phyloP scores from a whole-genome alignment of 179 eudicot species.

The Kewa caespitosa region DNA sequence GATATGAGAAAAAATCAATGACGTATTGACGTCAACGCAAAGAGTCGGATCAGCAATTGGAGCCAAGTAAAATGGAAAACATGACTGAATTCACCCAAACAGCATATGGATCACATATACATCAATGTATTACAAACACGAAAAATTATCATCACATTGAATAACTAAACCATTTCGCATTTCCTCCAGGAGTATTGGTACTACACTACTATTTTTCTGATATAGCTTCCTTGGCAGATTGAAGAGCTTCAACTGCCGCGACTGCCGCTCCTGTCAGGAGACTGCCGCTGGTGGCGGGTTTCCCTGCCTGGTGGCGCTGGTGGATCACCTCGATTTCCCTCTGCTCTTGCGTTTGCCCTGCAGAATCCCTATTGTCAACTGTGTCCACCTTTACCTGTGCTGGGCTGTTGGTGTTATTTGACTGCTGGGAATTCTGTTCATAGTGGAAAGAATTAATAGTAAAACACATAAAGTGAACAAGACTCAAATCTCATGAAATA shows the following conservation, averaged over 20 bases:
- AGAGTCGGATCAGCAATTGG: neutral
- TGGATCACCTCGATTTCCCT: constrained; percentile 45
- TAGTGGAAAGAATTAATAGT: neutral
- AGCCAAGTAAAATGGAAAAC: too few species aligned
- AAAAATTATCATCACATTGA: neutral
- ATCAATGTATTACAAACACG: neutral
- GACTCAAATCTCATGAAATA: neutral
- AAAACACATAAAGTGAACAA: neutral
- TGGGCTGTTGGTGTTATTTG: constrained; percentile 8
- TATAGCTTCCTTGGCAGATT: constrained; percentile 44
- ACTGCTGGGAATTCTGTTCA: constrained; percentile 22
- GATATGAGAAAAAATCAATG: too few species aligned
- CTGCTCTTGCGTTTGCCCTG: constrained; percentile 36
- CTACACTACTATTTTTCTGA: constrained; percentile 13
- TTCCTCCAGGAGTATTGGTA: neutral
- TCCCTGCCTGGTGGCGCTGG: constrained; percentile 27
- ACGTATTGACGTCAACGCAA: too few species aligned
- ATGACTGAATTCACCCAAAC: too few species aligned
- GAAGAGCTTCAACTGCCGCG: constrained; percentile 32
- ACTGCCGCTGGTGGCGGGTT: constrained; percentile 34
- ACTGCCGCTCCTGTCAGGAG: constrained; percentile 36
- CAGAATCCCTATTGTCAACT: constrained; percentile 39
- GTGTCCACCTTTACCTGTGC: constrained; percentile 31
- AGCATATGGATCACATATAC: neutral
- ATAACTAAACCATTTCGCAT: neutral